Conservation (phyloP, 345 rosid genomes). For the Eucalyptus sp. region DNA sequence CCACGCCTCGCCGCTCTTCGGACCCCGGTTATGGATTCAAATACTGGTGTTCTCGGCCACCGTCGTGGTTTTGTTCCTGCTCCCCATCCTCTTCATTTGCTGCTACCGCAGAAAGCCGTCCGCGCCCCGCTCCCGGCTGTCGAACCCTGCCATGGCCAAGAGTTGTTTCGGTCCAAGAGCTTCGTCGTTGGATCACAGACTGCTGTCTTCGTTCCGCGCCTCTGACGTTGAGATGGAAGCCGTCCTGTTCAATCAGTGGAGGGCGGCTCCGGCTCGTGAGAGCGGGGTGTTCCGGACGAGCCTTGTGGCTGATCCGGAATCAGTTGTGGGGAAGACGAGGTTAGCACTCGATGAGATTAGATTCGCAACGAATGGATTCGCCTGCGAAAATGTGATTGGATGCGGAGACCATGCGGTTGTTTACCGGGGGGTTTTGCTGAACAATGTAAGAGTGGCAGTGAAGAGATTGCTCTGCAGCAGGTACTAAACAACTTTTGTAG, state of each 20-base stretch:
- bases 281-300: not conserved
- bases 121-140: conserved; percentile 13
- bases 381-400: conserved; percentile 37
- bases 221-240: conserved; percentile 21
- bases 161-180: not conserved
- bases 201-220: conserved; percentile 5
- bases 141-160: conserved; percentile 4
- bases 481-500: conserved; percentile 1
- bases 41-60: conserved; percentile 10
- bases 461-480: conserved; percentile 34
- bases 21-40: conserved; percentile 39
- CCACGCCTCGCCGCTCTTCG: conserved; percentile 34
- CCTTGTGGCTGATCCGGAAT: not conserved
- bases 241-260: conserved; percentile 5
- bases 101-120: conserved; percentile 10
- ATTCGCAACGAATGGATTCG: conserved; percentile 35
- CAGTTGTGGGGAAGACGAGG: conserved; percentile 3
- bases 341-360: conserved; percentile 33
- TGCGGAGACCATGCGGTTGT: conserved; percentile 33
- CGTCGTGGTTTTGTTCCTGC: conserved; percentile 6
- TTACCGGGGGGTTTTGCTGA: conserved; percentile 38
- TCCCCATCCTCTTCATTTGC: conserved; percentile 12
- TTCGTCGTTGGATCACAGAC: conserved; percentile 16
- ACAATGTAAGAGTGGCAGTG: conserved; percentile 36
- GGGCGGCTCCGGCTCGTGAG: not conserved